Evolutionary conservation across 495 filamentous ascomycete species (phyloP), one percentile per base, ranked within the genome.

Genomic region (Podospora pseudopauciseta): DNA sequence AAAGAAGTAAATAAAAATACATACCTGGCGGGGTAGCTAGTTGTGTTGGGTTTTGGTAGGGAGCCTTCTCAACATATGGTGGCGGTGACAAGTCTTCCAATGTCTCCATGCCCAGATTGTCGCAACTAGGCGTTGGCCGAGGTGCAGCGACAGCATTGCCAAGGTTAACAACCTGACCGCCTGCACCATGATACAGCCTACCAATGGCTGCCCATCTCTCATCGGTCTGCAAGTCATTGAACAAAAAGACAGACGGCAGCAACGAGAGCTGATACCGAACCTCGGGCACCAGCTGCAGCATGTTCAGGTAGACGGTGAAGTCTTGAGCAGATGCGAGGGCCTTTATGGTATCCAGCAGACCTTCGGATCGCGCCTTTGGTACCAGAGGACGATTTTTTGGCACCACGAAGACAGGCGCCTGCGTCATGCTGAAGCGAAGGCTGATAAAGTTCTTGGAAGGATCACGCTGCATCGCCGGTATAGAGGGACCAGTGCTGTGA

Each of bases 321-420:
- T 55, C 58, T 30, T 16, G 26, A 3, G 49, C 58, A 20, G 65
- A 67, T 16, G 58, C 39, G 9, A 67, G 7, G 27, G 65, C 60
- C 30, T 30, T 34, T 28, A 67, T 63, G 30, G 26, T 34, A 27
- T 63, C 58, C 11, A 63, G 2, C 2, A 67, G 18, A 30, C 58
- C 18, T 56, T 67, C 58, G 5, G 60, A 67, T 54, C 59, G 65
- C 11, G 11, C 58, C 39, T 67, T 67, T 55, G 65, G 59, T 15
- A 63, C 65, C 27, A 67, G 18, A 15, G 16, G 32, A 28, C 65
- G 65, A 5, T 67, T 26, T 20, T 67, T 67, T 0, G 65, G 65
- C 6, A 67, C 59, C 20, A 57, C 53, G 23, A 67, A 27, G 16
- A 1, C 23, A 4, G 65, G 59, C 11, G 65, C 58, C 0, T 67